A percentile compares a stretch with the other conserved stretches of the same genome.
Conservation (phyloP, 176 grass and related monocot genomes). For the Zea luxurians region DNA sequence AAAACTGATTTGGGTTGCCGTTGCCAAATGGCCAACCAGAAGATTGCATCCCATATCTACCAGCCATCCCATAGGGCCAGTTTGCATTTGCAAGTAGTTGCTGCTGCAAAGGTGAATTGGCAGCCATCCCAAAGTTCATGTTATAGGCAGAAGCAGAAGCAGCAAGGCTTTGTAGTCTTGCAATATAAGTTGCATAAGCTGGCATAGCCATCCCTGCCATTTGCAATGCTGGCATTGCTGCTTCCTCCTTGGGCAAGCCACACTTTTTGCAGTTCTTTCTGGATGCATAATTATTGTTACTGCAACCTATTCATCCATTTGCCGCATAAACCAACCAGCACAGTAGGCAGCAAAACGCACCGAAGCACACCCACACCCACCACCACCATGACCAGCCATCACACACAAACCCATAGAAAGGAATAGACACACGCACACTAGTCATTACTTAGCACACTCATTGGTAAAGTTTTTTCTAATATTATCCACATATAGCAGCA, state of each 20-base stretch:
- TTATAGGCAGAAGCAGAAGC: slow-evolving; percentile 53
- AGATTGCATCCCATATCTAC: slow-evolving; percentile 65
- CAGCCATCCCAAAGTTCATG: slow-evolving; percentile 62
- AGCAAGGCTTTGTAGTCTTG: slow-evolving; percentile 54
- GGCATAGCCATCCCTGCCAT: slow-evolving; percentile 69
- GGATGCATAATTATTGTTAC: slow-evolving; percentile 99
- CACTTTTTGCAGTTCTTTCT: slow-evolving; percentile 99
- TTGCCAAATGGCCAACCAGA: slow-evolving; percentile 51
- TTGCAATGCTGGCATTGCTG: slow-evolving; percentile 77
- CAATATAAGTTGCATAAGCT: slow-evolving; percentile 74
- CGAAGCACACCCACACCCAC: slow-evolving; percentile 60
- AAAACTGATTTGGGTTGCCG: slow-evolving; percentile 48
- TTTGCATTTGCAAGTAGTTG: slow-evolving; percentile 56
- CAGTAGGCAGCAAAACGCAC: slow-evolving; percentile 53
- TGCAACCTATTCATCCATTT: slow-evolving; percentile 94
- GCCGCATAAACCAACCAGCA: slow-evolving; percentile 64
- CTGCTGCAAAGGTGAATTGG: slow-evolving; percentile 68
- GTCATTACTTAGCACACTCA: slow-evolving; percentile 55
- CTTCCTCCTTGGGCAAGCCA: slow-evolving; percentile 89
- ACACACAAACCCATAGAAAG: slow-evolving; percentile 62
- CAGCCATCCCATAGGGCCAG: slow-evolving; percentile 55
- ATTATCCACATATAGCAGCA: slow-evolving; percentile 26
- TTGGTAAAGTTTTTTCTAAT: slow-evolving; percentile 31
- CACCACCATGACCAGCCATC: slow-evolving; percentile 51
- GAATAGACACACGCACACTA: slow-evolving; percentile 48